Evolutionary conservation across 345 rosid genomes (phyloP).

Genomic region (Erysimum cheiranthoides): DNA sequence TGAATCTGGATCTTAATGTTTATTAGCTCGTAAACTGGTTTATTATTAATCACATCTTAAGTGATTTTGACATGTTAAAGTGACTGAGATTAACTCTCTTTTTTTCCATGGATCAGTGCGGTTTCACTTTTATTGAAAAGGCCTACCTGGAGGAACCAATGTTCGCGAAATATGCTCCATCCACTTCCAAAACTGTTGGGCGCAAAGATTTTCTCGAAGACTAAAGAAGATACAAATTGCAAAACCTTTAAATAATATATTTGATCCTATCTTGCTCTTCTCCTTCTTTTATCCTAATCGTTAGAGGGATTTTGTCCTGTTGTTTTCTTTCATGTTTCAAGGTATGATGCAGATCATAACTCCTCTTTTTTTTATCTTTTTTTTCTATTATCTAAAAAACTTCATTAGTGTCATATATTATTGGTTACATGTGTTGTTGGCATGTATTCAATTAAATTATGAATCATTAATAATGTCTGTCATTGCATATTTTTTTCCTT

Average conservation of each 20-base stretch:
- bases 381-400: not conserved
- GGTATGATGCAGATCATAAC: not conserved
- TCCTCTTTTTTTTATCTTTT: too few relatives aligned
- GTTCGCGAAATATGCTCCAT: not conserved
- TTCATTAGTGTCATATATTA: not conserved
- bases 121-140: slow-evolving; percentile 1
- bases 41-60: not conserved
- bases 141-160: slow-evolving; percentile 2
- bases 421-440: not conserved
- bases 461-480: too few relatives aligned
- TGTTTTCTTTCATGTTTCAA: not conserved
- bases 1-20: not conserved
- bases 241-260: not conserved
- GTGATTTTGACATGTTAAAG: slow-evolving; percentile 7
- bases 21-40: not conserved
- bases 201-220: not conserved
- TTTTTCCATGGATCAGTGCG: not conserved
- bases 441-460: too few relatives aligned
- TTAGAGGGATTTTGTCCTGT: not conserved
- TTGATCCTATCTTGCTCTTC: not conserved
- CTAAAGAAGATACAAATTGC: not conserved
- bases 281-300: not conserved
- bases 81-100: not conserved
- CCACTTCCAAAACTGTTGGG: not conserved
- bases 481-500: too few relatives aligned